phyloP scores from a whole-genome alignment of 805 yeast species.

The Saccharomyces paradoxus region DNA sequence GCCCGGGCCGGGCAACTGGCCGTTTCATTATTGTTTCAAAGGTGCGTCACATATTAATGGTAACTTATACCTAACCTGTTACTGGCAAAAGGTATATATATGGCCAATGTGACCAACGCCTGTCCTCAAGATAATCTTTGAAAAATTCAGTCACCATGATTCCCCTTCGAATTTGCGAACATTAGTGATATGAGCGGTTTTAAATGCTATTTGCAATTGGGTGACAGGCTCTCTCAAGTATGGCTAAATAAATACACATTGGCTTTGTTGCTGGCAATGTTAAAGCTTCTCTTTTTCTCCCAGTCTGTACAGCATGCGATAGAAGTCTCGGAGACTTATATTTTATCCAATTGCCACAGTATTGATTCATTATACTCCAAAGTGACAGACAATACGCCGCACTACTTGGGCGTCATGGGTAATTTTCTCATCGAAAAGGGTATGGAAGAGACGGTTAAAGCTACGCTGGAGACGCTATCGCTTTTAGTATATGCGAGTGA shows the following conservation, averaged over 20 bases:
- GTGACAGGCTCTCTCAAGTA: conserved; percentile 52
- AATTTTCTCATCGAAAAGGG: conserved; percentile 43
- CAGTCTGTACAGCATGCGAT: conserved; percentile 39
- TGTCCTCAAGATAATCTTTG: background rate
- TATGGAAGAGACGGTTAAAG: conserved; percentile 42
- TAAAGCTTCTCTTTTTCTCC: conserved; percentile 56
- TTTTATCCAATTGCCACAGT: conserved; percentile 39
- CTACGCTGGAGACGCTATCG: conserved; percentile 36
- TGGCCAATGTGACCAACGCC: background rate
- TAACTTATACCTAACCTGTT: background rate
- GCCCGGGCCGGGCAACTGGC: background rate
- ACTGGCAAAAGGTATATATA: background rate
- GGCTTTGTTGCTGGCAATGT: conserved; percentile 42
- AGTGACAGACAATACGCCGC: conserved; percentile 42
- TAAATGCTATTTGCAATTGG: conserved; percentile 36
- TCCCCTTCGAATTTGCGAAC: background rate
- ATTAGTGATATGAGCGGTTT: background rate
- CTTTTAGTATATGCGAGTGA: conserved; percentile 50
- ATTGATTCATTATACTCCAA: conserved; percentile 35
- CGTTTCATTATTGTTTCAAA: background rate
- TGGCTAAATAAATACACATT: conserved; percentile 63
- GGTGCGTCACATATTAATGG: background rate
- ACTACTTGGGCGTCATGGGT: conserved; percentile 46
- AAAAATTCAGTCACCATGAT: background rate
- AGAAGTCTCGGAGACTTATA: conserved; percentile 31